Percentiles rank a stretch among this genome's conserved stretches.
Conservation (phyloP, 1,284 basidiomycete genomes). For the Austroboletus niveus region DNA sequence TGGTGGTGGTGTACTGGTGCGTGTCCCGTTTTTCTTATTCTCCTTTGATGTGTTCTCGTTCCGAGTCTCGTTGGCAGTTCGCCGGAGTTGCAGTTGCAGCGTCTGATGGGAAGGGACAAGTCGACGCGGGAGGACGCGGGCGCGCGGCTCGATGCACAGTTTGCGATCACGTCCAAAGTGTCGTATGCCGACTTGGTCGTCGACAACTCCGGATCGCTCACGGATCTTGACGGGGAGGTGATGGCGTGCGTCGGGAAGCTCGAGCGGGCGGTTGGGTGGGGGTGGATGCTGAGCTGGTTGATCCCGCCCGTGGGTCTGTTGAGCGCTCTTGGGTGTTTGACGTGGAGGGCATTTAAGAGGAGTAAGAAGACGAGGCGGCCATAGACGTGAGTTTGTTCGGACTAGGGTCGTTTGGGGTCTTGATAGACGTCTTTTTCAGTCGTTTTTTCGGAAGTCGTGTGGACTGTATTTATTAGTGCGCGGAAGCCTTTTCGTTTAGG, state of each 20-base stretch:
- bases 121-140: slow-evolving; percentile 63
- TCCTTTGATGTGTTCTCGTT: neutral
- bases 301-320: slow-evolving; percentile 71
- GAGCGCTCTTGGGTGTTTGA: slow-evolving; percentile 23
- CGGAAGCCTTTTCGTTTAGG: too few species aligned
- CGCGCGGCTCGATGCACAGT: slow-evolving; percentile 77
- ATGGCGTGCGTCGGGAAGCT: slow-evolving; percentile 61
- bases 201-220: slow-evolving; percentile 81
- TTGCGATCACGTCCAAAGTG: slow-evolving; percentile 79
- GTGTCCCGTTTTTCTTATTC: neutral
- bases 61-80: slow-evolving; percentile 44
- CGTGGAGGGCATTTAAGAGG: slow-evolving; percentile 21
- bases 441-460: too few species aligned
- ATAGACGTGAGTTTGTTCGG: neutral
- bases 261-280: slow-evolving; percentile 54
- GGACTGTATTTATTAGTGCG: too few species aligned
- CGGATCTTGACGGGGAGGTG: slow-evolving; percentile 73
- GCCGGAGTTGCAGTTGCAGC: slow-evolving; percentile 73
- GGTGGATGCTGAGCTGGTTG: slow-evolving; percentile 78
- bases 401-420: neutral
- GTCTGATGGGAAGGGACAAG: slow-evolving; percentile 70
- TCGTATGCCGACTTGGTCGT: slow-evolving; percentile 83
- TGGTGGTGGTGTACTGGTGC: slow-evolving; percentile 89
- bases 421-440: too few species aligned
- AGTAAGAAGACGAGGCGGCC: neutral